Evolutionary conservation across 331 rosid species (phyloP).

Genomic region (Quercus phellos): DNA sequence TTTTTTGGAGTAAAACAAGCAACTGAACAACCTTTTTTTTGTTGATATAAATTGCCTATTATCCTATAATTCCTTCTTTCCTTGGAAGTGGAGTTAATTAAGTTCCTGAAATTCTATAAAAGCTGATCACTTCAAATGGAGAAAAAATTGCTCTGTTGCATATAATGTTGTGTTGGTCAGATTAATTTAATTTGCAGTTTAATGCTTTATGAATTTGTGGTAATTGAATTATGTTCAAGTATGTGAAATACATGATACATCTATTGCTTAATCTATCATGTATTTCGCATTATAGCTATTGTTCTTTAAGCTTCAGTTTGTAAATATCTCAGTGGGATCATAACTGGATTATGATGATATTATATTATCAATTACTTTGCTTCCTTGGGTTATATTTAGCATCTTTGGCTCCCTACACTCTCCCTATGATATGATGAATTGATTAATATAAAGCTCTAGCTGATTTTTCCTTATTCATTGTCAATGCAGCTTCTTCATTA

Average conservation of each 20-base stretch:
- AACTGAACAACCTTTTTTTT: neutral
- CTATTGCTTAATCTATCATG: neutral
- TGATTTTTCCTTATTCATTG: constrained; percentile 14
- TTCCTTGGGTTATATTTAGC: too few relatives aligned
- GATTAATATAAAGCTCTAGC: neutral
- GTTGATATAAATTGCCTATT: neutral
- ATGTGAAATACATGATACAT: neutral
- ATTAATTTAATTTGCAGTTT: neutral
- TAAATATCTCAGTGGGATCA: neutral
- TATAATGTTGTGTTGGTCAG: neutral
- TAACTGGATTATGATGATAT: neutral
- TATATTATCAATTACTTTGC: too few relatives aligned
- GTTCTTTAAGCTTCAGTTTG: neutral
- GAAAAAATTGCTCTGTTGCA: too few relatives aligned
- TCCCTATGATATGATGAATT: neutral
- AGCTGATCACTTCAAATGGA: too few relatives aligned
- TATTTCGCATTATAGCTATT: neutral
- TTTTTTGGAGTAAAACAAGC: neutral
- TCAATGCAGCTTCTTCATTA: constrained; percentile 74
- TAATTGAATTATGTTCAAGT: neutral
- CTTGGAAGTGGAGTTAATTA: neutral
- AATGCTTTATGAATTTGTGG: neutral
- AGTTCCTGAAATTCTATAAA: neutral
- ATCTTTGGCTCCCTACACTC: neutral
- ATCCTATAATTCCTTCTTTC: neutral